Base-by-base conservation (phyloP, 495 filamentous ascomycete species). In the Penicillium bialowiezense region DNA sequence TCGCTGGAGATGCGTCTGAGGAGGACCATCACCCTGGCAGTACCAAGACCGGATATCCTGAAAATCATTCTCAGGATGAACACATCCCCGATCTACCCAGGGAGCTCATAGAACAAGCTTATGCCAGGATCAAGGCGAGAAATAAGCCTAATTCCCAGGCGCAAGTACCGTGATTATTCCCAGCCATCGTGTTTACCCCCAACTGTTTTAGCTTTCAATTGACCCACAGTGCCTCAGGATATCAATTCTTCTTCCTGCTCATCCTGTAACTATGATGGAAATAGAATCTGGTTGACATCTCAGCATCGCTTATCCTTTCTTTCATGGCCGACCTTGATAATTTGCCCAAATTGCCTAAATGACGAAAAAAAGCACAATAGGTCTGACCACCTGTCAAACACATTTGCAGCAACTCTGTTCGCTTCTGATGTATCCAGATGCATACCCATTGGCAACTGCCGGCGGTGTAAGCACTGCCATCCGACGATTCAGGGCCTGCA, bases 21-120 rank as follows among this genome's bases (percentile, higher is more conserved):
- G 45, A 51, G n/a, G 26, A n/a, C 21, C 41, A 20, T 7, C 26
- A 37, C 14, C 8, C 39, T 14, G 40, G 10, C 36, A 18, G 29
- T 6, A 28, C 23, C 8, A 32, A 51, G 7, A 21, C 50, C 23
- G 39, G 12, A 3, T 39, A 32, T 26, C 56, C 38, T 7, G 64
- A 64, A 18, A 57, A 50, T 28, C 40, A 41, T 7, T 60, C 63
- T 3, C 64, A 62, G 18, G 77, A 62, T 15, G 72, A 74, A 37
- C 58, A 70, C 44, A 74, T 82, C 12, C 82, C 83, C 4, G 68
- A 75, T 26, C 49, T 86, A 12, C 77, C 75, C 10, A 77, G 75
- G 55, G 67, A 74, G 12, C 68, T 82, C 9, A 66, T 86, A 17
- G 79, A 84, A 31, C 65, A 73, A 33, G 82, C 82, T 23, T 60